These are phyloP conservation scores for Backusella mclennaniae DNA, from an alignment of 192 early-diverging fungal species.

Conservation along the genomic window DNA sequence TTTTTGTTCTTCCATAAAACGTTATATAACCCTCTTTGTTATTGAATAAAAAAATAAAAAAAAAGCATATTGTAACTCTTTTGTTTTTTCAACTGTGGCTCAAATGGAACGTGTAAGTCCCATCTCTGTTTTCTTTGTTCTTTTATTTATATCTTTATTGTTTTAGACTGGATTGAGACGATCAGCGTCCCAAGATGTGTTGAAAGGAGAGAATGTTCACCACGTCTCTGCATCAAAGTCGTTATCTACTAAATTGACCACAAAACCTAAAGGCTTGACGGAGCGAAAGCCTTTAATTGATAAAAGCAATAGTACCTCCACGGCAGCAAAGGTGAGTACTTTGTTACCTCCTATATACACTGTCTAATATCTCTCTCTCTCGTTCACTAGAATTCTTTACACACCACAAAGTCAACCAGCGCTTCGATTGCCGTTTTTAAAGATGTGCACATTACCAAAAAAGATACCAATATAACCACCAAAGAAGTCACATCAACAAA, in stretches of 20 bases:
- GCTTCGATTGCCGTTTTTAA: neutral
- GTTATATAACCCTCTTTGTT: neutral
- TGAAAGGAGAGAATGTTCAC: constrained; percentile 1
- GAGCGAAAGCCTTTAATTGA: neutral
- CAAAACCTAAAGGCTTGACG: neutral
- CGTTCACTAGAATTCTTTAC: neutral
- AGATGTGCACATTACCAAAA: neutral
- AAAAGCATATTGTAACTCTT: too few species aligned
- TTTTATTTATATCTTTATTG: neutral
- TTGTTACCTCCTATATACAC: neutral
- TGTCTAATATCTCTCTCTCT: neutral
- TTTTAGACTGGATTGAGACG: neutral
- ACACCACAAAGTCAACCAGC: neutral
- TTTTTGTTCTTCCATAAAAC: neutral
- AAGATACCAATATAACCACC: neutral
- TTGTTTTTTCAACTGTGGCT: neutral
- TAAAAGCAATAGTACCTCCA: neutral
- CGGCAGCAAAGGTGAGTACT: neutral
- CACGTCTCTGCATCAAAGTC: neutral
- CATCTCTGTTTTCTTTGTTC: neutral
- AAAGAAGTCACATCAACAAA: neutral
- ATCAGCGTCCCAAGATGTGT: neutral
- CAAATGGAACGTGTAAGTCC: neutral
- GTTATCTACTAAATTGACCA: neutral
- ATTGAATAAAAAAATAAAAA: neutral